Base-by-base conservation (phyloP, 805 yeast species). In the Yamadazyma olivae region DNA sequence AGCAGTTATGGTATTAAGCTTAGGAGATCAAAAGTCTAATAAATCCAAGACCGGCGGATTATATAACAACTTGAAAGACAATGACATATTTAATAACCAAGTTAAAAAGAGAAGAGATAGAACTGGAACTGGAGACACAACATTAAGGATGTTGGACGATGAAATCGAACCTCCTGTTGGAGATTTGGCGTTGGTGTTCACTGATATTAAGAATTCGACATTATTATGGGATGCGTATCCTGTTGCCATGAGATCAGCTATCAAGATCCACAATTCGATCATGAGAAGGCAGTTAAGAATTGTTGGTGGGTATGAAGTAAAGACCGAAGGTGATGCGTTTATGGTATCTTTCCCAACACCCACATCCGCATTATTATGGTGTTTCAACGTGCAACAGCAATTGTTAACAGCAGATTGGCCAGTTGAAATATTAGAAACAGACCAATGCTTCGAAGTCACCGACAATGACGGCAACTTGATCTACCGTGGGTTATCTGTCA, bases 321-420 rank as follows among this genome's bases (percentile, higher is more conserved):
- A 93, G 57, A 93, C 97, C 2, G 99, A 93, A 77, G 99, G 99
- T 54, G 99, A 93, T 70, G 96, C 99, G 0, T 93, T 93, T 50
- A 90, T 93, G 87, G 97, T 93, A 10, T 87, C 97, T 9, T 93
- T 93, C 59, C 95, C 96, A 0, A 82, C 95, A 0, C 91, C 95
- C 0, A 77, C 91, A 0, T 74, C 91, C 14, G 98, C 98, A 0
- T 67, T 93, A 43, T 70, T 88, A 24, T 93, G 99, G 98, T 88
- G 97, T 67, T 81, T 90, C 57, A 82, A 85, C 32, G 96, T 91
- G 5, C 99, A 93, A 57, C 75, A 82, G 38, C 95, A 87, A 55
- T 65, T 93, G 32, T 72, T 78, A 8, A 61, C 71, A 2, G 95
- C 89, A 5, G 96, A 89, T 45, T 93, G 99, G 99, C 99, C 99